Evolutionary conservation across 345 rosid species (phyloP), one percentile per base, ranked within the genome.

Genomic region (Ailanthus altissimus): DNA sequence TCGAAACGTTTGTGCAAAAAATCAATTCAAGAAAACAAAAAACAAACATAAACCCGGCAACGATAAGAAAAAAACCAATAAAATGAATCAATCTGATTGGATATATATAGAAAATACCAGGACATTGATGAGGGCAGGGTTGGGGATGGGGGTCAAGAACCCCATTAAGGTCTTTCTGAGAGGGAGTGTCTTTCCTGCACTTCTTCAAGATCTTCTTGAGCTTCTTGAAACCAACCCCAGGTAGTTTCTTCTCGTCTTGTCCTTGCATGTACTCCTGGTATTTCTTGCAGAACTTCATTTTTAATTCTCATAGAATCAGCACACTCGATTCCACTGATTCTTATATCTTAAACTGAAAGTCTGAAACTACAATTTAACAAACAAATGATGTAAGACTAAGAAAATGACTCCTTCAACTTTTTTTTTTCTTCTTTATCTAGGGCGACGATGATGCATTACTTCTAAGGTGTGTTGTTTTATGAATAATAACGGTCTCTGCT

Each of bases 201-300:
- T 72, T 82, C 85, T 90, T 93, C 80, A 93, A 81, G 63, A 93
- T 89, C 86, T 92, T 93, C 84, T 93, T 91, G 25, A 95, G 94
- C 46, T 90, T 93, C 84, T 92, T 95, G 83, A 93, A 86, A n/a
- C 92, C 97, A 81, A 95, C 88, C 7, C 86, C 89, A 18, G 97
- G 98, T 8, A 90, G 84, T 79, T 89, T 82, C 72, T 87, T 84
- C 84, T 86, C 38, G 3, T 32, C 81, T 49, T 90, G 94, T 6
- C 71, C 91, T 69, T 85, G 90, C 96, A 90, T 88, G 90, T 89
- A 93, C 81, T 90, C 94, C 42, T 83, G 90, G 62, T 93, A 95
- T 78, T 86, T 93, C 88, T 90, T 95, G 87, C 97, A 93, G 75
- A 93, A 95, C 90, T 95, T 93, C 98, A 95, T 94, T 71, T 58